These are phyloP conservation scores for Talaromyces sp. DNA, from an alignment of 2,329 filamentous ascomycete genomes.

Conservation along the genomic window DNA sequence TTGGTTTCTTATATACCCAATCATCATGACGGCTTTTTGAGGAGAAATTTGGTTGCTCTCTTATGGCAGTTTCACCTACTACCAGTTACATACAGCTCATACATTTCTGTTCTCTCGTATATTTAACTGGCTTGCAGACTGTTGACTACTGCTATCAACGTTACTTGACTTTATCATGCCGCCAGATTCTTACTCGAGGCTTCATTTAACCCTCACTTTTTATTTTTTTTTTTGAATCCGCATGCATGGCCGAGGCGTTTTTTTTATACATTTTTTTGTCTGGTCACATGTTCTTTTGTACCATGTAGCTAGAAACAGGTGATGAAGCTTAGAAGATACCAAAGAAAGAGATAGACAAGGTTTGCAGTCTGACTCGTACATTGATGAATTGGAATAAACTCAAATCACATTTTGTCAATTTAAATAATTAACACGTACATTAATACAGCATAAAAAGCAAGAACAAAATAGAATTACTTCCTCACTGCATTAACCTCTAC, in stretches of 20 bases:
- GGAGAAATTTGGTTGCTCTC: neutral
- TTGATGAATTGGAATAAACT: neutral
- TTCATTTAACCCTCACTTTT: neutral
- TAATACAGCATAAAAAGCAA: neutral
- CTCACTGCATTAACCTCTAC: constrained; percentile 59
- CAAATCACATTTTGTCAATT: neutral
- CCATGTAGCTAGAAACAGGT: neutral
- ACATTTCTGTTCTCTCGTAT: neutral
- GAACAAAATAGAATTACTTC: neutral
- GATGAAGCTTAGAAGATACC: neutral
- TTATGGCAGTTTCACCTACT: neutral
- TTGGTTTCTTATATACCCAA: constrained; percentile 10
- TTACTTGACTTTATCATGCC: neutral
- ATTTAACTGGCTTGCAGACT: constrained; percentile 5
- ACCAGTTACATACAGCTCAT: neutral
- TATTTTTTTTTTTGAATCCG: neutral
- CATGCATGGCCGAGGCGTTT: constrained; percentile 9
- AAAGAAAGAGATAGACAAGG: constrained; percentile 1
- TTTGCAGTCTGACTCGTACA: neutral
- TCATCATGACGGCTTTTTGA: neutral
- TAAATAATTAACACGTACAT: neutral
- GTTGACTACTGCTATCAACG: neutral
- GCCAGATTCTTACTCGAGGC: neutral
- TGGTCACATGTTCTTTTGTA: neutral
- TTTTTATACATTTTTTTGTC: neutral